These are phyloP conservation scores for Strigomonas culicis DNA, from an alignment of 208 protist genomes.

Conservation along the genomic window DNA sequence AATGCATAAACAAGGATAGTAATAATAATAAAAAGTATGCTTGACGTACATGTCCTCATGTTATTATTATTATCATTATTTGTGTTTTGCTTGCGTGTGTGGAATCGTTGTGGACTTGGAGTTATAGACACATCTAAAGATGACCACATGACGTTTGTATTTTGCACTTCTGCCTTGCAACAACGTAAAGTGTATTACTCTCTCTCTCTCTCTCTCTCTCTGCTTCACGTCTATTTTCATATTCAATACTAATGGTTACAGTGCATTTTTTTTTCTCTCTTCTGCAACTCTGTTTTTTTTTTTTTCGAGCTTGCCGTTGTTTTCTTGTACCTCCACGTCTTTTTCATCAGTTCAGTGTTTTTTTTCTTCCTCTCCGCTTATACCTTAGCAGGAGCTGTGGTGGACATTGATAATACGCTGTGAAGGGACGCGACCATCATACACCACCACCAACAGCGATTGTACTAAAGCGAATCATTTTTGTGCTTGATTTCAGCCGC, in stretches of 20 bases:
- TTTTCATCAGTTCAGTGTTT: neutral
- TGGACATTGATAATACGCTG: too few relatives aligned
- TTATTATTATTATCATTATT: conserved; percentile 3
- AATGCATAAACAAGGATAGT: neutral
- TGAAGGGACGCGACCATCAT: too few relatives aligned
- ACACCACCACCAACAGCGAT: too few relatives aligned
- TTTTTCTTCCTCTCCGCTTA: conserved; percentile 12
- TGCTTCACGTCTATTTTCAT: neutral
- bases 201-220: conserved; percentile 9
- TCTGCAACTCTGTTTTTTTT: conserved; percentile 9
- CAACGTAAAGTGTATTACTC: neutral
- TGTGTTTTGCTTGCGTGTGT: neutral
- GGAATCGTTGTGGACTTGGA: neutral
- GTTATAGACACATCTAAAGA: conserved; percentile 6
- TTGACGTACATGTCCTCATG: conserved; percentile 1
- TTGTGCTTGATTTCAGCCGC: too few relatives aligned
- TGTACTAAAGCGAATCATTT: too few relatives aligned
- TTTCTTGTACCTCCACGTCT: neutral
- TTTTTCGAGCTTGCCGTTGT: conserved; percentile 16
- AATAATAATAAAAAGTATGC: conserved; percentile 1
- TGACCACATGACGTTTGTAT: neutral
- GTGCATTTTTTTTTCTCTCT: conserved; percentile 12
- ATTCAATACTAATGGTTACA: neutral
- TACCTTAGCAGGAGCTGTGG: neutral
- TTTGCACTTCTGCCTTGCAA: neutral